These are phyloP conservation scores for Melocanna baccifera DNA, from an alignment of 176 grass and related monocot genomes.

Conservation along the genomic window DNA sequence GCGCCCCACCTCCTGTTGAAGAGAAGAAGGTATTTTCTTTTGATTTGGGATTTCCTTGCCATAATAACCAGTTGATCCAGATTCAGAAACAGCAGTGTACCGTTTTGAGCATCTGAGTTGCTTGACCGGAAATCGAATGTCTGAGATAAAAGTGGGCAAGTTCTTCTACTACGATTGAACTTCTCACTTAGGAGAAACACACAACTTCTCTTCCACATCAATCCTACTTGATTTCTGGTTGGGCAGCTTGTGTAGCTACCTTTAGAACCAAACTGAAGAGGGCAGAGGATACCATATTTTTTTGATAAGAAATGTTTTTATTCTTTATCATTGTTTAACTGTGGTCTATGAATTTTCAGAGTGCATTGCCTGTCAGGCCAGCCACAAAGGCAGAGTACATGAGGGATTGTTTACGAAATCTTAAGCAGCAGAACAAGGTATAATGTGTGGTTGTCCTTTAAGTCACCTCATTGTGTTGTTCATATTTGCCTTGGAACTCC, in stretches of 20 bases:
- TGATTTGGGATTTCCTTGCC: neutral
- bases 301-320: constrained; percentile 29
- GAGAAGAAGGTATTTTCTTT: constrained; percentile 82
- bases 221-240: constrained; percentile 16
- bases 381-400: constrained; percentile 83
- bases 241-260: neutral
- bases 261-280: neutral
- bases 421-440: constrained; percentile 95
- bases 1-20: constrained; percentile 56
- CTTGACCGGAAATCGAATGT: neutral
- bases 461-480: constrained; percentile 9
- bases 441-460: neutral
- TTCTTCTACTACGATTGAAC: neutral
- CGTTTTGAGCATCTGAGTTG: neutral
- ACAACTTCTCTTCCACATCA: neutral
- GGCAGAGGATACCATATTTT: constrained; percentile 6
- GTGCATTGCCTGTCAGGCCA: constrained; percentile 74
- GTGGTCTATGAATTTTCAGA: constrained; percentile 42
- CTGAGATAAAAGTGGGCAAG: neutral
- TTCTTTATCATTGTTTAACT: constrained; percentile 8
- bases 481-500: neutral
- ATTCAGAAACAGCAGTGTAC: neutral
- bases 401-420: constrained; percentile 90
- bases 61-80: neutral
- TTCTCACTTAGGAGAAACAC: neutral